Base-by-base conservation (phyloP, 306 rosid species). In the Acacia confusa region DNA sequence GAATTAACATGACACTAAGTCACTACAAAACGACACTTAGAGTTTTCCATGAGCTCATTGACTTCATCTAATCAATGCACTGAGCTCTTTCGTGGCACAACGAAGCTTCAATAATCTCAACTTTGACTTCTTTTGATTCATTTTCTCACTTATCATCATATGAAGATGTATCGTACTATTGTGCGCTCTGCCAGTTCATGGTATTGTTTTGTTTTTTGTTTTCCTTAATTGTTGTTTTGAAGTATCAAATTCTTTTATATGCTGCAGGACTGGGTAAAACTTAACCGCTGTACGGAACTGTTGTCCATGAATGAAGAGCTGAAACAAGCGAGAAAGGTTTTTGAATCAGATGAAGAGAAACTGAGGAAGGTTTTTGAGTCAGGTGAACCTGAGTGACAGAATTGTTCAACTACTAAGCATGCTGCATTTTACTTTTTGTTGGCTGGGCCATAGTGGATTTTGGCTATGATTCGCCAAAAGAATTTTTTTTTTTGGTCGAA, bases 311-410 rank as follows among this genome's bases (percentile, higher is more conserved):
- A 92, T 72, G 97, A 95, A 82, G 97, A 92, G 79, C 92, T 95
- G 82, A 92, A 95, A 86, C 97, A 95, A 84, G 98, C 97, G 57
- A 91, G 93, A 76, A 95, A 91, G 83, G 97, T 95, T 78, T 95
- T 95, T 67, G 96, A 93, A 85, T 83, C 89, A 34, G 97, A 93
- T 50, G 97, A 93, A 85, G 97, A 93, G 85, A 90, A 95, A 84
- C 82, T 92, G 84, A 91, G 90, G 83, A 92, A 92, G 87, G 95
- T 85, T 64, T 91, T 83, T 82, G 98, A 92, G 84, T 83, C 85
- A 4, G 93, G 88, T 57, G 97, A 91, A 52, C 12, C 88, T 1
- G 90, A 87, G 53, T 78, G 88, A 80, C 24, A 52, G 78, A 38
- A 36, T 81, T 79, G 63, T 66, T 78, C 72, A 66, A 61, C 43